Base-by-base conservation (phyloP, 495 filamentous ascomycete genomes). In the Penicillium manginii region DNA sequence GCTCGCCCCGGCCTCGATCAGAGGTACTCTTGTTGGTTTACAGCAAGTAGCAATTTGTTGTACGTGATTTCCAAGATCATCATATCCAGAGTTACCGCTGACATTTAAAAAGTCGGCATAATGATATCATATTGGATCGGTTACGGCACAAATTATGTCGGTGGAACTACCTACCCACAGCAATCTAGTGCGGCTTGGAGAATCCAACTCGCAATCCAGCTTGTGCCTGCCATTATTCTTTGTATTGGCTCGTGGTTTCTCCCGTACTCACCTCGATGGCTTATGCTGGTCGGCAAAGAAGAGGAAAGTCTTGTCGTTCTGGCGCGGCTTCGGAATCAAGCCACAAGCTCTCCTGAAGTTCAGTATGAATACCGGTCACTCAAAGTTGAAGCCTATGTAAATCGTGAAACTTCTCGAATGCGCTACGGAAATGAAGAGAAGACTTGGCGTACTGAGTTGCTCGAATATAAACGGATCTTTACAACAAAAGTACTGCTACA, bases 11-110 rank as follows among this genome's bases (percentile, higher is more conserved):
- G 86, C 88, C 61, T 85, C 88, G 66, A 87, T 89, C 57, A 84
- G 89, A 59, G 89, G 89, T 33, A 82, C 88, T n/a, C 82, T 92
- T 22, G 87, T 91, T 21, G 84, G 83, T 22, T 73, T 88, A 4
- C 89, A 91, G 68, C 88, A 91, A 70, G 90, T 88, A 82, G 88
- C 89, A 10, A 91, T 92, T 54, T 91, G 87, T 23, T 90, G 31
- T 33, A 11, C 4, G 31, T 33, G 31, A 5, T 11, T 33, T 33
- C 31, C 11, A 4, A 33, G 31, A 33, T 33, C 5, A 5, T 11
- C 4, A 33, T 5, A 4, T 33, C 11, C 31, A 33, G 11, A 33
- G 31, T 33, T 33, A 11, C 31, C 11, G 31, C 4, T 11, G 4
- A 4, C 31, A 4, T 33, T 33, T 33, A 11, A 33, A 33, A 33